These are phyloP conservation scores for Colletotrichum brevisporum DNA, from an alignment of 2,329 filamentous ascomycete species.

Conservation along the genomic window DNA sequence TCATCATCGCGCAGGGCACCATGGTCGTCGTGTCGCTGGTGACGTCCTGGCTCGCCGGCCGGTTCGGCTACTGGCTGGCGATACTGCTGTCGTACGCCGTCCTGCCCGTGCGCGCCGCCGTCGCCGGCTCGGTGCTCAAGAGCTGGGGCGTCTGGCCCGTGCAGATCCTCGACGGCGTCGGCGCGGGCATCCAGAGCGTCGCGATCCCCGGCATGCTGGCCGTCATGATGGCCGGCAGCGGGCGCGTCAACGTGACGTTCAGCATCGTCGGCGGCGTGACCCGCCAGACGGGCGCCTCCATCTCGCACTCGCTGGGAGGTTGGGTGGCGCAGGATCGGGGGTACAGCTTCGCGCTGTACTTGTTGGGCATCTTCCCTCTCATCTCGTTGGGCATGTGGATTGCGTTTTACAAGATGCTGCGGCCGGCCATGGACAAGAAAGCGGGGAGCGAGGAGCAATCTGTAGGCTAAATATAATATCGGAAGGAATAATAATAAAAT, in stretches of 20 bases:
- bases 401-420: conserved; percentile 20
- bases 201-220: conserved; percentile 29
- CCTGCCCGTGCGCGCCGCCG: conserved; percentile 21
- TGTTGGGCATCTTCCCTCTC: conserved; percentile 29
- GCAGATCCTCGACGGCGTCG: conserved; percentile 33
- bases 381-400: conserved; percentile 25
- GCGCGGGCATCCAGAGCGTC: conserved; percentile 34
- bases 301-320: conserved; percentile 25
- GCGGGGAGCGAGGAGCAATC: background rate
- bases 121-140: conserved; percentile 23
- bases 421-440: conserved; percentile 29
- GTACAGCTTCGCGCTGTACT: conserved; percentile 32
- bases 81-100: conserved; percentile 20
- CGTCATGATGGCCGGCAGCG: conserved; percentile 32
- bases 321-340: conserved; percentile 29
- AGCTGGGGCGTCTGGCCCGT: conserved; percentile 33
- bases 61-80: conserved; percentile 23
- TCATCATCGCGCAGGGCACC: conserved; percentile 33
- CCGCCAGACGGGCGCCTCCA: conserved; percentile 30
- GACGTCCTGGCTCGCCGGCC: conserved; percentile 30
- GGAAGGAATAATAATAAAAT: too few species aligned
- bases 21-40: conserved; percentile 28
- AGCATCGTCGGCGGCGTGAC: conserved; percentile 33
- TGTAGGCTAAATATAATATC: too few species aligned
- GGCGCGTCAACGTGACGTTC: conserved; percentile 24